Conservation (phyloP, 495 filamentous ascomycete species). For the Poronia punctata region DNA sequence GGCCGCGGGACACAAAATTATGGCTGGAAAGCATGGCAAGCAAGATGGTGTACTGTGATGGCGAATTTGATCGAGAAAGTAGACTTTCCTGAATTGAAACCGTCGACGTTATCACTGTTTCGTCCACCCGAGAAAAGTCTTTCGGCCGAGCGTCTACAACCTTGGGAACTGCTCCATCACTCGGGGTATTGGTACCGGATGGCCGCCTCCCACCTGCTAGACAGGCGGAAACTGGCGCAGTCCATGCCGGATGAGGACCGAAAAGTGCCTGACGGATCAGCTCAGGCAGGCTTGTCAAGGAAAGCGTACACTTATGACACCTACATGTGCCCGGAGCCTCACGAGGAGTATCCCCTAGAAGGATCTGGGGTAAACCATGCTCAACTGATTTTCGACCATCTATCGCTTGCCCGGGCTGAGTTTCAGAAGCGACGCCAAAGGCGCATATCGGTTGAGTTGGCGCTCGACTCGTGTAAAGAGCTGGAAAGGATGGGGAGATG, state of each 20-base stretch:
- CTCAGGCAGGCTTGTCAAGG: conserved; percentile 59
- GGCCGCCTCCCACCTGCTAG: conserved; percentile 57
- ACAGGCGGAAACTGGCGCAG: conserved; percentile 53
- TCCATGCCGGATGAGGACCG: conserved; percentile 72
- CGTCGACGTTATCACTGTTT: conserved; percentile 37
- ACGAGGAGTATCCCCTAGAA: conserved; percentile 58
- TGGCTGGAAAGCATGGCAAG: conserved; percentile 83
- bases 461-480: conserved; percentile 63
- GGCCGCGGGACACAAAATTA: conserved; percentile 78
- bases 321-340: conserved; percentile 74
- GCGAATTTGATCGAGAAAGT: conserved; percentile 65
- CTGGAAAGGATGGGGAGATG: conserved; percentile 56
- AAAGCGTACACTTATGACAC: conserved; percentile 71
- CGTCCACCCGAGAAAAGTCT: conserved; percentile 61
- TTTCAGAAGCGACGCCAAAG: conserved; percentile 57
- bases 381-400: conserved; percentile 49
- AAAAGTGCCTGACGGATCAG: conserved; percentile 55
- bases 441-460: conserved; percentile 60
- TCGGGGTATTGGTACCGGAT: conserved; percentile 78
- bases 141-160: conserved; percentile 58
- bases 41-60: conserved; percentile 77
- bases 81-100: conserved; percentile 39
- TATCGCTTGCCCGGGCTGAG: conserved; percentile 56
- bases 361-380: conserved; percentile 59
- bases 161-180: conserved; percentile 80